Evolutionary conservation across 768 basidiomycete species (phyloP), one percentile per base, ranked within the genome.

Genomic region (Naematelia aurantialba): DNA sequence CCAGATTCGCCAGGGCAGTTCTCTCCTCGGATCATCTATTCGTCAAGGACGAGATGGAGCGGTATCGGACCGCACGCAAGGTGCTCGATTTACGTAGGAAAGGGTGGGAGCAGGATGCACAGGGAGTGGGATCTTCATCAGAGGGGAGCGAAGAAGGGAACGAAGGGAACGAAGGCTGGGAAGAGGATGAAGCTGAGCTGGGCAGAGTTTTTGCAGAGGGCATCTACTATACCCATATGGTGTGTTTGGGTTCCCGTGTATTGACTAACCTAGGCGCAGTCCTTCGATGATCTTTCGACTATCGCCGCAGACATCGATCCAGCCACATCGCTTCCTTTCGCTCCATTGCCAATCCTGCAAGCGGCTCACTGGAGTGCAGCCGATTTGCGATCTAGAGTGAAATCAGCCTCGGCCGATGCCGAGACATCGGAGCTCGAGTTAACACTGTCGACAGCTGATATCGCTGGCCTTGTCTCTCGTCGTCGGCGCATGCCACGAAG

Each of bases 211-310:
- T 97, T 70, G 77, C 81, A 44, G 78, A 83, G 24, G 88, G 88
- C 10, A 89, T 94, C 4, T 87, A 91, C 75, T 94, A 93, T 73
- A 79, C 82, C 3, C 89, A 92, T 70, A 88, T 94, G 88, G 90
- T 89, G 60, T 49, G 81, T 76, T 26, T 24, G 12, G 42, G 45
- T 29, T 26, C 24, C 13, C 8, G 11, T 12, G 5, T 52, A 27
- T 59, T 21, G n/a, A 34, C 4, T 52, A 24, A 22, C 5, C 50
- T 34, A 2, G 4, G 25, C 48, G n/a, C 69, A 92, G 91, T 78
- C 83, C 12, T 84, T 88, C 70, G 90, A 92, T 24, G 88, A 92
- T 71, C 80, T 94, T 27, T 83, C 89, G 42, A 70, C 78, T 19
- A 85, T 93, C 45, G 87, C 89, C 12, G 80, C 81, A 55, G 89